Evolutionary conservation across 2,329 filamentous ascomycete genomes (phyloP).

Genomic region (Chaetomium globosum): DNA sequence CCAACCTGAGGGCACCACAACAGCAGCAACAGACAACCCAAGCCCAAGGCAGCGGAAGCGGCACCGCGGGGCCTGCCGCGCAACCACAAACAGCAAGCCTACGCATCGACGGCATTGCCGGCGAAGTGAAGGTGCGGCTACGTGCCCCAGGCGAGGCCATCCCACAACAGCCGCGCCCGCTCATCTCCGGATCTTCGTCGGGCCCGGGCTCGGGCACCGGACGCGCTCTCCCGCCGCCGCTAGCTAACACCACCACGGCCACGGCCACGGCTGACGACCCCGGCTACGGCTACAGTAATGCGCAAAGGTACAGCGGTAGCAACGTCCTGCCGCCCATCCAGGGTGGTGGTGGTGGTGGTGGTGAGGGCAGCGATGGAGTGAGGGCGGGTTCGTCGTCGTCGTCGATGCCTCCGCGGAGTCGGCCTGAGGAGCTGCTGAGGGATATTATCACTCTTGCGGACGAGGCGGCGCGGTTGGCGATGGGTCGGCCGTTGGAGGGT

Average conservation of each 20-base stretch:
- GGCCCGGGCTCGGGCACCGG: not conserved
- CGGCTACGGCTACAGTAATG: not conserved
- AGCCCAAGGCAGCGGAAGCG: conserved; percentile 16
- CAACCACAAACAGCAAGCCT: conserved; percentile 44
- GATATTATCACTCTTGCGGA: conserved; percentile 49
- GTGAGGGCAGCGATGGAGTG: not conserved
- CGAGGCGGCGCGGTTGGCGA: conserved; percentile 48
- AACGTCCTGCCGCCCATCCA: conserved; percentile 34
- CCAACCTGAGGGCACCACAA: conserved; percentile 36
- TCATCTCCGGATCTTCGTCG: not conserved
- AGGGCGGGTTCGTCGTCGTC: not conserved
- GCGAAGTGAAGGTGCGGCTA: conserved; percentile 60
- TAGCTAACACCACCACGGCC: not conserved
- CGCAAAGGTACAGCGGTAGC: not conserved
- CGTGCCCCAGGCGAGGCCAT: conserved; percentile 37
- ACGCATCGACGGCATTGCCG: conserved; percentile 58
- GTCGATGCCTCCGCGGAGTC: conserved; percentile 32
- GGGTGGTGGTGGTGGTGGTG: conserved; percentile 11
- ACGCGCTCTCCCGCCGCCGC: conserved; percentile 11
- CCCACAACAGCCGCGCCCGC: not conserved
- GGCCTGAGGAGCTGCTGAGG: conserved; percentile 43
- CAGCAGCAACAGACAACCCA: not conserved
- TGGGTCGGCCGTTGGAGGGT: conserved; percentile 38
- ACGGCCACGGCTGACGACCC: conserved; percentile 9
- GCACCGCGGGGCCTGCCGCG: conserved; percentile 25